Evolutionary conservation across 2,329 filamentous ascomycete genomes (phyloP).

Genomic region (Alternaria triticina): DNA sequence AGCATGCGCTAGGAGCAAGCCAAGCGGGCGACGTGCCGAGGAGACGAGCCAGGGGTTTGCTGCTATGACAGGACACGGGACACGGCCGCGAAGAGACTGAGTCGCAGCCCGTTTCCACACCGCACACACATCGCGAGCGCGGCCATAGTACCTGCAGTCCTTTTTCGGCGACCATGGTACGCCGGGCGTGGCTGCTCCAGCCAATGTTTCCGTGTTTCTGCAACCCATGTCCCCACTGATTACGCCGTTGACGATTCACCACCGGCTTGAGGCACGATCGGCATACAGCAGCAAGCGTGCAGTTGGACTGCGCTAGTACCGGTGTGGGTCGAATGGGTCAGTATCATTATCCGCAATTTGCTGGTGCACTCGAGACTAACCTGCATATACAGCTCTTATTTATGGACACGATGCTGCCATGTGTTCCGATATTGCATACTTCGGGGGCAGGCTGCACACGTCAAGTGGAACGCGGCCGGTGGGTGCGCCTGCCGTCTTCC

Average conservation of each 20-base stretch:
- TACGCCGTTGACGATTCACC: slow-evolving; percentile 16
- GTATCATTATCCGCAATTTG: slow-evolving; percentile 7
- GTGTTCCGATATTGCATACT: background rate
- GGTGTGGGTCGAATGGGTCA: slow-evolving; percentile 1
- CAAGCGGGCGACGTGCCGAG: slow-evolving; percentile 24
- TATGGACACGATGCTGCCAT: background rate
- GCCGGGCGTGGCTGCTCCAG: background rate
- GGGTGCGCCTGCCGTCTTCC: slow-evolving; percentile 13
- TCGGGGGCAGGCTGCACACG: background rate
- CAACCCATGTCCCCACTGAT: slow-evolving; percentile 1
- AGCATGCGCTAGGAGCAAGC: slow-evolving; percentile 15
- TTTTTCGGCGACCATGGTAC: background rate
- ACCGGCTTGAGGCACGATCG: slow-evolving; percentile 17
- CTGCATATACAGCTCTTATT: background rate
- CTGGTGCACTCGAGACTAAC: background rate
- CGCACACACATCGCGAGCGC: background rate
- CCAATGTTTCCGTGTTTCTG: background rate
- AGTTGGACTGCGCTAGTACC: slow-evolving; percentile 1
- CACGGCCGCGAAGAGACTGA: background rate
- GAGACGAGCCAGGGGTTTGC: slow-evolving; percentile 7
- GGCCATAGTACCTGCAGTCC: background rate
- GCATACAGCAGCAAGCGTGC: slow-evolving; percentile 9
- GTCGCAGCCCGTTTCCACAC: background rate
- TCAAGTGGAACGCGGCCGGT: background rate
- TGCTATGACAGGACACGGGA: background rate